Conservation (phyloP, 2,329 filamentous ascomycete genomes). For the Fusarium tjaetaba region DNA sequence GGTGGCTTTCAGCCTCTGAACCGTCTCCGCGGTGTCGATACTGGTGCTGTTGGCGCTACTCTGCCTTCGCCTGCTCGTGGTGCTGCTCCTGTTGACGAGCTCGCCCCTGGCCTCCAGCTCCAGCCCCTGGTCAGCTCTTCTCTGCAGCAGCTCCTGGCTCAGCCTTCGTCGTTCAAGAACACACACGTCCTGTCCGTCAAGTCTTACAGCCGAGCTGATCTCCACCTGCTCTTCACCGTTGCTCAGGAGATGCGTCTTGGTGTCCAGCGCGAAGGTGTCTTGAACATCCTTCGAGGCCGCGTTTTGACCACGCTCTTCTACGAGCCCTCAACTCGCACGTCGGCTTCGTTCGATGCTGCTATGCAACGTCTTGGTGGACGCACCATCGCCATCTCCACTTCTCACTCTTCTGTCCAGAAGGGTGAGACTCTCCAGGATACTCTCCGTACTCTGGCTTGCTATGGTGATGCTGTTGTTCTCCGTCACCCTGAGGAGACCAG, state of each 20-base stretch:
- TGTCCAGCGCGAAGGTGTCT: conserved; percentile 89
- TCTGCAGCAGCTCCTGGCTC: conserved; percentile 77
- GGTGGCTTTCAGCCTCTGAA: conserved; percentile 45
- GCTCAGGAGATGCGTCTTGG: conserved; percentile 97
- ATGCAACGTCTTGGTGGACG: conserved; percentile 98
- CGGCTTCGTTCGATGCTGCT: conserved; percentile 93
- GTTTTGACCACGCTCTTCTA: conserved; percentile 96
- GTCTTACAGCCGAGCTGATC: conserved; percentile 86
- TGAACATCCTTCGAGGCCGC: conserved; percentile 86
- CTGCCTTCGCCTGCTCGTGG: conserved; percentile 37
- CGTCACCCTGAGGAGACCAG: conserved; percentile 88
- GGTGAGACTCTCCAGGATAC: conserved; percentile 95
- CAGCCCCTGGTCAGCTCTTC: conserved; percentile 66
- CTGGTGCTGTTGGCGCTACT: conserved; percentile 22
- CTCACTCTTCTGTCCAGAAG: conserved; percentile 90
- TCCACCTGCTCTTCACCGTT: conserved; percentile 94
- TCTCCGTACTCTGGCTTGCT: conserved; percentile 91
- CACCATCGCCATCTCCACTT: conserved; percentile 82
- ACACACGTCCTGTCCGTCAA: conserved; percentile 92
- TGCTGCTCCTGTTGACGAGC: conserved; percentile 53
- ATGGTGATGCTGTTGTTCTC: conserved; percentile 94
- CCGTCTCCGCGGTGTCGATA: conserved; percentile 46
- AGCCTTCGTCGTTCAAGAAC: conserved; percentile 84
- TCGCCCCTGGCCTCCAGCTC: conserved; percentile 57
- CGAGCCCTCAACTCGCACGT: conserved; percentile 96